These are phyloP conservation scores for Cyclotella choctawhatcheeana DNA, from an alignment of 108 stramenopile genomes.

Conservation along the genomic window DNA sequence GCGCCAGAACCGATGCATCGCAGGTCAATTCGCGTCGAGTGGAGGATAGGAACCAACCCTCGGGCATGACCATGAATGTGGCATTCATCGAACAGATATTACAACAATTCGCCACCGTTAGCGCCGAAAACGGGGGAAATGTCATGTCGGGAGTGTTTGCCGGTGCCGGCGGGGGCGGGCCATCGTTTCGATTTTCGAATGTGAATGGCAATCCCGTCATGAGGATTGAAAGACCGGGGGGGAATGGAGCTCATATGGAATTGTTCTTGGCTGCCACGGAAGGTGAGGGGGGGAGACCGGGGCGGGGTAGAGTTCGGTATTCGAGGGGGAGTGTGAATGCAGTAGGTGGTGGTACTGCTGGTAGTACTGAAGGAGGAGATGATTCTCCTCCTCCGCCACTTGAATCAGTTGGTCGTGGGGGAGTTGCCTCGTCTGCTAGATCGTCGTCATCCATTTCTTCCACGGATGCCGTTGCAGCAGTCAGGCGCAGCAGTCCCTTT, in stretches of 20 bases:
- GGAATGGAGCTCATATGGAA: conserved; percentile 1
- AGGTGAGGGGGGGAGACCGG: conserved; percentile 15
- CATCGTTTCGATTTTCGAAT: conserved; percentile 17
- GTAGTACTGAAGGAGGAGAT: neutral
- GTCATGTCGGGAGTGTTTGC: neutral
- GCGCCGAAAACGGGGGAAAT: neutral
- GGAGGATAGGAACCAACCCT: conserved; percentile 47
- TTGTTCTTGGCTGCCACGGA: conserved; percentile 20
- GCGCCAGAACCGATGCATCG: neutral
- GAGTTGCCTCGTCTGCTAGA: neutral
- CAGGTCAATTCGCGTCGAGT: conserved; percentile 48
- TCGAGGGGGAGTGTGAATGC: no score
- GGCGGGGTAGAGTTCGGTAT: conserved; percentile 14
- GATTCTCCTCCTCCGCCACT: neutral
- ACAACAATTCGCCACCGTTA: neutral
- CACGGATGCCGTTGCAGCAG: no score
- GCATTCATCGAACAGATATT: conserved; percentile 33
- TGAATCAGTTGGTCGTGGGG: neutral
- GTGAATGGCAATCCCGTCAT: neutral
- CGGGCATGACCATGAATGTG: conserved; percentile 6
- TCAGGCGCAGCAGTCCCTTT: no score
- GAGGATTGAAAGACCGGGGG: neutral
- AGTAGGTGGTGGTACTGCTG: neutral
- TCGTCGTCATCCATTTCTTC: no score
- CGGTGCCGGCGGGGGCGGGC: neutral